Conservation (phyloP, 2,329 filamentous ascomycete genomes). For the Ceratocystis smalleyi region DNA sequence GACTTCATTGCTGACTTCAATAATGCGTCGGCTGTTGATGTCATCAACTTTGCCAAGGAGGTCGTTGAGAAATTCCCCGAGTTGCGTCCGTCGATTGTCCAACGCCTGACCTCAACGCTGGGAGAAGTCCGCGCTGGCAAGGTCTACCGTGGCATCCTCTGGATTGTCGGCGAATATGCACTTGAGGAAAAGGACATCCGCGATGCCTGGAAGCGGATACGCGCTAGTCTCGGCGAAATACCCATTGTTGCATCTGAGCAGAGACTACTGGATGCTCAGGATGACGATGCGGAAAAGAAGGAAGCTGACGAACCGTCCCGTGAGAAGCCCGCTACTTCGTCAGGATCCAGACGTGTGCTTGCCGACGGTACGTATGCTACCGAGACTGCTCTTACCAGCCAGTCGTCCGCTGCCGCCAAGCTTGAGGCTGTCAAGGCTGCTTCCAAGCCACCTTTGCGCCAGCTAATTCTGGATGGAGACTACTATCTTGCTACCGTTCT, state of each 20-base stretch:
- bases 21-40: conserved; percentile 89
- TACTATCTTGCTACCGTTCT: conserved; percentile 92
- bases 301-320: conserved; percentile 49
- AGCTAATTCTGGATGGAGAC: conserved; percentile 91
- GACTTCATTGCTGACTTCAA: conserved; percentile 98
- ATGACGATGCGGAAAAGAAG: conserved; percentile 46
- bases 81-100: conserved; percentile 72
- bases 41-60: conserved; percentile 97
- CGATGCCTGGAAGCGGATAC: conserved; percentile 92
- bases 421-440: conserved; percentile 94
- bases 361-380: conserved; percentile 96
- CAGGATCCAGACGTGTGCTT: conserved; percentile 73
- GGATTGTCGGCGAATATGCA: conserved; percentile 97
- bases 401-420: conserved; percentile 76
- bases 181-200: conserved; percentile 85
- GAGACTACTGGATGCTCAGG: conserved; percentile 71
- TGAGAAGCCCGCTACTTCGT: conserved; percentile 60
- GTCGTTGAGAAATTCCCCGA: conserved; percentile 96
- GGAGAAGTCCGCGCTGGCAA: conserved; percentile 91
- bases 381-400: conserved; percentile 86
- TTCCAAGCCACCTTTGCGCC: conserved; percentile 84
- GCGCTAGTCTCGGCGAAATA: conserved; percentile 86
- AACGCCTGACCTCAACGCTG: conserved; percentile 75
- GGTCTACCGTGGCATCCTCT: conserved; percentile 89
- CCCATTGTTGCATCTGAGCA: conserved; percentile 93